These are phyloP conservation scores for Aspergillus fijiensis DNA, from an alignment of 2,329 filamentous ascomycete species.

Conservation along the genomic window DNA sequence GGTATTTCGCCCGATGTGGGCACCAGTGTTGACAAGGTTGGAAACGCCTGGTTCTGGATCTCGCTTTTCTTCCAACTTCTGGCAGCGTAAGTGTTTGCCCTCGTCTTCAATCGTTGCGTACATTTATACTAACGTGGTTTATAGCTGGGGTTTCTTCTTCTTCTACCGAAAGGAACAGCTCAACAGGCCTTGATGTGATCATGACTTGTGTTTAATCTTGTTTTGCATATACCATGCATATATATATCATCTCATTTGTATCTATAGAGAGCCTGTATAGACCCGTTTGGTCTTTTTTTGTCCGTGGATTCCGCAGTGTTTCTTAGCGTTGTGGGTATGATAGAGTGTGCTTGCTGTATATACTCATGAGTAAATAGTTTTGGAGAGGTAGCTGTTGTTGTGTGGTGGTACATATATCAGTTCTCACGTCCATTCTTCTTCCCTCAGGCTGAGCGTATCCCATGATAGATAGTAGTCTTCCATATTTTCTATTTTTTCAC, in stretches of 20 bases:
- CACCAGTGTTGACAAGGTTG: conserved; percentile 3
- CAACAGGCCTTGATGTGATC: conserved; percentile 33
- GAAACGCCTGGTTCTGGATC: conserved; percentile 6
- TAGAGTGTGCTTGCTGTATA: background rate
- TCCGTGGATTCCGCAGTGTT: background rate
- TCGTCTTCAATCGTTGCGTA: conserved; percentile 41
- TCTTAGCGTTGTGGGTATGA: background rate
- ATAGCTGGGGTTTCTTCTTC: conserved; percentile 35
- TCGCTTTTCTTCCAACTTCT: conserved; percentile 7
- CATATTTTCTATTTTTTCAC: too few species aligned
- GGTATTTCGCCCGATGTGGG: conserved; percentile 2
- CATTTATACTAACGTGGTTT: background rate
- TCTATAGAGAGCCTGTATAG: background rate
- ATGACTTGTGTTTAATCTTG: background rate
- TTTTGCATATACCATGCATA: background rate
- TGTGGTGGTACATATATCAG: background rate
- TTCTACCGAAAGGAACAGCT: conserved; percentile 47
- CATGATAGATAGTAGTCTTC: too few species aligned
- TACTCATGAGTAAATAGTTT: background rate
- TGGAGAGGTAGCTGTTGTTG: background rate
- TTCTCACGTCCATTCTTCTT: too few species aligned
- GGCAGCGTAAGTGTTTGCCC: background rate
- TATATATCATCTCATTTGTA: background rate
- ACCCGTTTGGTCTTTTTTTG: background rate
- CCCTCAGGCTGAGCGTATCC: too few species aligned